Conservation (phyloP, 306 rosid genomes). For the Cucurbita argyrosperma region DNA sequence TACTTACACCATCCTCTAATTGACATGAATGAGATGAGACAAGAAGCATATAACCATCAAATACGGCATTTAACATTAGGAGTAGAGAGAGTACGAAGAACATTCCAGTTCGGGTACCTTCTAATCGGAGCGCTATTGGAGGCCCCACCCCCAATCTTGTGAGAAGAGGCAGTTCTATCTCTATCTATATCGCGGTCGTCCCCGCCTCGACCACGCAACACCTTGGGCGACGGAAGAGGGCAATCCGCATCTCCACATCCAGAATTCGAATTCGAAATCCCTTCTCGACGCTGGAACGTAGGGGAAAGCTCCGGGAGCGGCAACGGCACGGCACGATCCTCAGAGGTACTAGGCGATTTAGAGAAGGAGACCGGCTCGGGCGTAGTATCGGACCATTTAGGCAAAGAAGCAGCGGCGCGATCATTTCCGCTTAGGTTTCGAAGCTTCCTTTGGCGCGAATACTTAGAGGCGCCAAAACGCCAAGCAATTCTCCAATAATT, state of each 20-base stretch:
- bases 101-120: slow-evolving; percentile 22
- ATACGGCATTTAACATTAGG: neutral
- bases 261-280: slow-evolving; percentile 5
- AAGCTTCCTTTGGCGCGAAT: slow-evolving; percentile 26
- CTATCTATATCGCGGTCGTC: slow-evolving; percentile 30
- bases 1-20: neutral
- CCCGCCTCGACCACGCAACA: slow-evolving; percentile 1
- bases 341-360: slow-evolving; percentile 9
- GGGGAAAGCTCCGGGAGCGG: slow-evolving; percentile 55
- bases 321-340: slow-evolving; percentile 42
- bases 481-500: slow-evolving; percentile 9
- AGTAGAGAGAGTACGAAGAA: neutral
- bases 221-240: slow-evolving; percentile 51
- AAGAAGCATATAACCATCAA: neutral
- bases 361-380: slow-evolving; percentile 11
- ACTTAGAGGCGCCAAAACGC: slow-evolving; percentile 31
- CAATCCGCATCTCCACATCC: slow-evolving; percentile 13
- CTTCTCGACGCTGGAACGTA: slow-evolving; percentile 11
- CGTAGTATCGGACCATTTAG: slow-evolving; percentile 3
- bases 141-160: neutral
- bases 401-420: neutral
- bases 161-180: neutral
- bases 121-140: slow-evolving; percentile 18
- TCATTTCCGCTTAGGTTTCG: slow-evolving; percentile 13
- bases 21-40: neutral